Evolutionary conservation across 768 basidiomycete species (phyloP), one percentile per base, ranked within the genome.

Genomic region (Pulveroboletus sp.): DNA sequence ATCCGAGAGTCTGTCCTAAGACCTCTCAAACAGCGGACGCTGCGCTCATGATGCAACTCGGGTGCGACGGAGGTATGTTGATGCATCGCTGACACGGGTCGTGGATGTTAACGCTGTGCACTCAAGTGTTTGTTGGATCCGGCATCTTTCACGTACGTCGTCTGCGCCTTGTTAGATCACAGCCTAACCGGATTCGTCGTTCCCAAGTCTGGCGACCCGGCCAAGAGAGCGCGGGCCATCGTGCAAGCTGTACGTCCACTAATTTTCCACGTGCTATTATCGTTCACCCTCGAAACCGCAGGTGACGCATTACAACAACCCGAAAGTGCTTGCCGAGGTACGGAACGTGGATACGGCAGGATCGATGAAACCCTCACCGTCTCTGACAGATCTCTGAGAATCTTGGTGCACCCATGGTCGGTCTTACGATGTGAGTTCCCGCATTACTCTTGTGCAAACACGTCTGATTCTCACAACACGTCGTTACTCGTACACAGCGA

Each of bases 1-100:
- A 34, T 32, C 30, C 23, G 16, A 22, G 10, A n/a, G n/a, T n/a
- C 30, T 23, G 13, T 13, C 34, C 47, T 55, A 20, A 55, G 6
- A 12, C 27, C 22, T 22, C 47, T 27, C 24, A 20, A 56, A n/a
- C 53, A 83, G 93, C 90, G 57, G 95, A 99, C 68, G 95, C 95
- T 14, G 96, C 96, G 4, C 70, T 97, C 55, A 96, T 97, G 95
- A 98, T 98, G 94, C 93, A 95, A 64, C 80, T 98, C 30, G 93
- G 95, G 30, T 93, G 92, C 68, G 95, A 95, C 63, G 93, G 94
- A 75, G 88, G 93, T 93, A 62, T 54, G 83, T 68, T 14, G 41
- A 36, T 38, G 17, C 16, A 49, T 48, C 42, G 16, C 19, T 23
- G 5, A 20, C 41, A 14, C 12, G 32, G 6, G 39, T 36, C 47